A percentile compares a stretch with the other conserved stretches of the same genome.
phyloP scores from a whole-genome alignment of 805 yeast genomes.

The Candida chilensis region DNA sequence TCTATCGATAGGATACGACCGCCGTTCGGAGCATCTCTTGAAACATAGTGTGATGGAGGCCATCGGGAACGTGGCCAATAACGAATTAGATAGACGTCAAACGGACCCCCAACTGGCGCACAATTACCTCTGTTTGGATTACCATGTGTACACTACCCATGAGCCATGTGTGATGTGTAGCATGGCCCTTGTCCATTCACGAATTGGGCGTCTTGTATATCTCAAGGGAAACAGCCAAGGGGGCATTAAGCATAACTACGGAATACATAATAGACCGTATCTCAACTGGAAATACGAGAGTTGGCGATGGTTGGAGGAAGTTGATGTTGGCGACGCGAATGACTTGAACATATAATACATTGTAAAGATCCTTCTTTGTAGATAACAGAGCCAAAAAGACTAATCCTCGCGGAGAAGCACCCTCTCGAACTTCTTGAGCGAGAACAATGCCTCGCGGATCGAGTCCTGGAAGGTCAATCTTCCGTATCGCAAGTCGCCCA shows the following conservation, averaged over 20 bases:
- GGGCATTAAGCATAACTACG: conserved; percentile 57
- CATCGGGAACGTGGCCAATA: conserved; percentile 51
- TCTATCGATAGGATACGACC: conserved; percentile 28
- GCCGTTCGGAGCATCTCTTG: conserved; percentile 38
- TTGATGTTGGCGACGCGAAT: conserved; percentile 3
- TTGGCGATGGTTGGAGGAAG: conserved; percentile 54
- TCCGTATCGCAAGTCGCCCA: conserved; percentile 17
- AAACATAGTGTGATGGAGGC: conserved; percentile 73
- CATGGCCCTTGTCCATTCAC: conserved; percentile 92
- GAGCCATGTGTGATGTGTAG: conserved; percentile 97
- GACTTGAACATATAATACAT: too few species aligned
- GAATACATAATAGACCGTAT: conserved; percentile 65
- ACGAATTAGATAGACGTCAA: conserved; percentile 34
- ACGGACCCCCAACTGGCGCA: conserved; percentile 4
- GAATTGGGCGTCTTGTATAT: conserved; percentile 64
- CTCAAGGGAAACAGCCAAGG: conserved; percentile 31
- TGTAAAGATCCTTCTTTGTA: background rate
- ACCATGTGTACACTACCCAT: conserved; percentile 80
- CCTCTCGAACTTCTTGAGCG: conserved; percentile 9
- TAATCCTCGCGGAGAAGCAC: conserved; percentile 6
- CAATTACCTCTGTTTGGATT: conserved; percentile 63
- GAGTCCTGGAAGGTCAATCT: conserved; percentile 8
- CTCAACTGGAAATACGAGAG: conserved; percentile 86
- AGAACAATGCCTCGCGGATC: conserved; percentile 6
- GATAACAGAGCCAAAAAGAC: background rate